phyloP scores from a whole-genome alignment of 257 asterid genomes.

The Fraxinus anomala region DNA sequence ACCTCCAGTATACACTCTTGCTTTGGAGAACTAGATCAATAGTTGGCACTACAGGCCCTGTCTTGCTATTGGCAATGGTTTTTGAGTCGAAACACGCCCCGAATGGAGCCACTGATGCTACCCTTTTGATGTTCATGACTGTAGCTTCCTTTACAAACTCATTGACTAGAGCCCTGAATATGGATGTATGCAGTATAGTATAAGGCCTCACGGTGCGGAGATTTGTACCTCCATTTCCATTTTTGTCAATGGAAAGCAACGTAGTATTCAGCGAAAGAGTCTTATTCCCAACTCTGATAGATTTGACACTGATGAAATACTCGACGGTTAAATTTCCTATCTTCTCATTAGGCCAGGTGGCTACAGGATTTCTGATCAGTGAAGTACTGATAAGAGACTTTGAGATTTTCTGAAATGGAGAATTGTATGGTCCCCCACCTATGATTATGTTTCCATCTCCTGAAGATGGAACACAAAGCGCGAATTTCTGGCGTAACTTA shows the following conservation, averaged over 20 bases:
- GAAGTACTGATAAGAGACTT: slow-evolving; percentile 33
- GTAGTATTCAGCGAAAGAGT: slow-evolving; percentile 39
- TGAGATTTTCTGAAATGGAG: slow-evolving; percentile 37
- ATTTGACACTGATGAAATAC: slow-evolving; percentile 40
- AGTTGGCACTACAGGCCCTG: slow-evolving; percentile 43
- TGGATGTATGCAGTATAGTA: slow-evolving; percentile 40
- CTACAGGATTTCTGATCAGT: slow-evolving; percentile 41
- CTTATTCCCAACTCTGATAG: slow-evolving; percentile 39
- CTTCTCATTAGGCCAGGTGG: slow-evolving; percentile 29
- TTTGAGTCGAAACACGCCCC: slow-evolving; percentile 47
- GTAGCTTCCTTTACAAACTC: slow-evolving; percentile 45
- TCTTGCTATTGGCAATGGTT: slow-evolving; percentile 23
- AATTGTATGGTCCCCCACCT: slow-evolving; percentile 27
- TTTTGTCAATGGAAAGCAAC: slow-evolving; percentile 40
- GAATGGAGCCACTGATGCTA: slow-evolving; percentile 49
- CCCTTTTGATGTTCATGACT: slow-evolving; percentile 34
- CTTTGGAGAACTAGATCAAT: slow-evolving; percentile 41
- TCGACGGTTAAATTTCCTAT: slow-evolving; percentile 43
- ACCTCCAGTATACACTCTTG: slow-evolving; percentile 40
- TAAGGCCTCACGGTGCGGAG: slow-evolving; percentile 54
- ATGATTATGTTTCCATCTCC: slow-evolving; percentile 38
- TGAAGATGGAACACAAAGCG: slow-evolving; percentile 43
- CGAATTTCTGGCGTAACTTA: slow-evolving; percentile 35
- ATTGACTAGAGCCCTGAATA: slow-evolving; percentile 34
- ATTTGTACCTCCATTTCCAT: slow-evolving; percentile 49